These are phyloP conservation scores for Boletus pseudopeckii DNA, from an alignment of 768 basidiomycete species.

Conservation along the genomic window DNA sequence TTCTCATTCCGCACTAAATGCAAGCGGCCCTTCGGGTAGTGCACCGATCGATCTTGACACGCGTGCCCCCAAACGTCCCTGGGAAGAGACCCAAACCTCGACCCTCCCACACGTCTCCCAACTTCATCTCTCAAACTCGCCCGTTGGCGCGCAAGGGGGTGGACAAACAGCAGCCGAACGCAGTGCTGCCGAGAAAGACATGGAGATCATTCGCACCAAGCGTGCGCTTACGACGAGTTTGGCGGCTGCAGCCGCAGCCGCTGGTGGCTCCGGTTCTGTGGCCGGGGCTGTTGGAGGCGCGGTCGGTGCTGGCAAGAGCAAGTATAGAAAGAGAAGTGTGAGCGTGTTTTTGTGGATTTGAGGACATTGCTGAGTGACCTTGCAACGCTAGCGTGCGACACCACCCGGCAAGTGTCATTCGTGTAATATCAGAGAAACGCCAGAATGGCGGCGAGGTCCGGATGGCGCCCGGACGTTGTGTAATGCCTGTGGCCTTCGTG, in stretches of 20 bases:
- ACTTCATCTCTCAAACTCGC: constrained; percentile 21
- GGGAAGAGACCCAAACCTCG: constrained; percentile 54
- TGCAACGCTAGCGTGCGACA: constrained; percentile 65
- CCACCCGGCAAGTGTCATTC: constrained; percentile 87
- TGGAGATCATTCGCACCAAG: constrained; percentile 81
- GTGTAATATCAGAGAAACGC: constrained; percentile 82
- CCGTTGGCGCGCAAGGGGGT: constrained; percentile 7
- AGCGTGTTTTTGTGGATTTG: constrained; percentile 33
- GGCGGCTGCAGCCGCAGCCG: constrained; percentile 43
- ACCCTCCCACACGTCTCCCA: constrained; percentile 23
- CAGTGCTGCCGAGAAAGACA: constrained; percentile 75
- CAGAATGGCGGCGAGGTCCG: constrained; percentile 85
- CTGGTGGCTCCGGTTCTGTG: constrained; percentile 33
- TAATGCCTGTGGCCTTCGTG: constrained; percentile 84
- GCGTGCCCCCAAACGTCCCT: constrained; percentile 71
- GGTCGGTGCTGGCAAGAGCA: constrained; percentile 50
- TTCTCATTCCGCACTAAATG: constrained; percentile 30
- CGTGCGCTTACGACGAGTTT: constrained; percentile 66
- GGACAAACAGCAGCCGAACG: constrained; percentile 40
- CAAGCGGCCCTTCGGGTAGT: constrained; percentile 20
- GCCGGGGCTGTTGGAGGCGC: constrained; percentile 26
- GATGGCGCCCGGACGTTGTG: constrained; percentile 82
- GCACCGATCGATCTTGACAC: constrained; percentile 27
- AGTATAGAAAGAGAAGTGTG: constrained; percentile 84
- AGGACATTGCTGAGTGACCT: constrained; percentile 18